These are phyloP conservation scores for Pichia norvegensis DNA, from an alignment of 1,139 yeast species.

Conservation along the genomic window DNA sequence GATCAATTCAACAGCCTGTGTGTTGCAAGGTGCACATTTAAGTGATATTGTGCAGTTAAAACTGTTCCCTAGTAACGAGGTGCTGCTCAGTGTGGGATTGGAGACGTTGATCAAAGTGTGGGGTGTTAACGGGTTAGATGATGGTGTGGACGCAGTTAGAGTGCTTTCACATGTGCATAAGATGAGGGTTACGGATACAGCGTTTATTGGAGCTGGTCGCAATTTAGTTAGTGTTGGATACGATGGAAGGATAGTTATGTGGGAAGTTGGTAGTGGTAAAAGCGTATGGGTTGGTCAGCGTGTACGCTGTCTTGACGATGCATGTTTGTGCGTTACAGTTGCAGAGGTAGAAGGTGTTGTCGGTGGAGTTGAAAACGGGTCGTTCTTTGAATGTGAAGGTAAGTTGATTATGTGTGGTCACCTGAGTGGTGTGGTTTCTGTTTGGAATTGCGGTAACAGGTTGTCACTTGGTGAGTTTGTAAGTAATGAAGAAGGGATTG, in stretches of 20 bases:
- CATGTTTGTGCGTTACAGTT: slow-evolving; percentile 16
- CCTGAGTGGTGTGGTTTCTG: slow-evolving; percentile 36
- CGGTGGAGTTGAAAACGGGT: not conserved
- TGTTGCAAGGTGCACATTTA: slow-evolving; percentile 35
- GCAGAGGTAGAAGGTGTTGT: slow-evolving; percentile 15
- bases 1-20: not conserved
- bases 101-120: slow-evolving; percentile 55
- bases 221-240: slow-evolving; percentile 46
- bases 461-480: slow-evolving; percentile 19
- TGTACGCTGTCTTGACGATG: slow-evolving; percentile 29
- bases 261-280: slow-evolving; percentile 61
- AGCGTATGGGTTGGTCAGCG: slow-evolving; percentile 34
- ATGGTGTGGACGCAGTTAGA: slow-evolving; percentile 41
- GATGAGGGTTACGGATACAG: slow-evolving; percentile 38
- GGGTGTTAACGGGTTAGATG: slow-evolving; percentile 31
- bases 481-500: slow-evolving; percentile 3
- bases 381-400: slow-evolving; percentile 18
- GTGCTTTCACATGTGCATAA: slow-evolving; percentile 40
- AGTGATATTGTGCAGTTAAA: slow-evolving; percentile 34
- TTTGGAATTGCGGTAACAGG: slow-evolving; percentile 32
- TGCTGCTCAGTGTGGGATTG: slow-evolving; percentile 44
- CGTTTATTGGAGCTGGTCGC: slow-evolving; percentile 53
- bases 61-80: slow-evolving; percentile 58
- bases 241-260: slow-evolving; percentile 50
- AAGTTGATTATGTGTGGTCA: slow-evolving; percentile 37